Base-by-base conservation (phyloP, 495 filamentous ascomycete species). In the Hyaloscypha finlandica region DNA sequence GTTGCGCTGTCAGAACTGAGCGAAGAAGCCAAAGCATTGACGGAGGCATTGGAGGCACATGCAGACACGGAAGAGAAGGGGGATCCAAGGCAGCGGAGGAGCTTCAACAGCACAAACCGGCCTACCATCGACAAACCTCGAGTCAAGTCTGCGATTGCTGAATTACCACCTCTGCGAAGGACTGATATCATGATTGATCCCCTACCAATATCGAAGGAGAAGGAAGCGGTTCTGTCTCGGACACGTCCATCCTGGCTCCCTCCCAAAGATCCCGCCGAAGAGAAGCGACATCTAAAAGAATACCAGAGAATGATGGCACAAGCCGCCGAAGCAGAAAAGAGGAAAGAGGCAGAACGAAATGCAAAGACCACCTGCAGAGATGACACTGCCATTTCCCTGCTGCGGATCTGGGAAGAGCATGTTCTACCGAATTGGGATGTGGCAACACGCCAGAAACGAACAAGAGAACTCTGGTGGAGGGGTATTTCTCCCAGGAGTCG, bases 111-210 rank as follows among this genome's bases (percentile, higher is more conserved):
- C 20, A 74, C 71, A 61, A 81, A 79, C 71, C 80, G 84, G 70
- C 80, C 78, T 67, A 67, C 75, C 33, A 81, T 87, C 25, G 78
- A 84, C 6, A 90, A 89, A 65, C 83, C 81, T 1, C 81, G 85
- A 9, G 79, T 83, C 14, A 84, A 82, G 56, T 85, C 84, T 9
- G 81, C 83, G 3, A 75, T 85, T 54, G 78, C 83, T 31, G 88
- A 93, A 64, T 81, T 97, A 8, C 95, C 95, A 4, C 95, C 93
- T 16, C 75, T 97, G 20, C 88, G 91, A 62, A 89, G 91, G 66
- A 90, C 90, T 19, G 94, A 97, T 74, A 89, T 96, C 58, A 94
- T 98, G 90, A 96, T 97, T 66, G 95, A 99, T 76, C 95, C 95
- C 8, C 78, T 99, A 64, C 96, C 94, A 2, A 89, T 96, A 42